Base-by-base conservation (phyloP, 2,329 filamentous ascomycete genomes). In the Colletotrichum ledebouriae region DNA sequence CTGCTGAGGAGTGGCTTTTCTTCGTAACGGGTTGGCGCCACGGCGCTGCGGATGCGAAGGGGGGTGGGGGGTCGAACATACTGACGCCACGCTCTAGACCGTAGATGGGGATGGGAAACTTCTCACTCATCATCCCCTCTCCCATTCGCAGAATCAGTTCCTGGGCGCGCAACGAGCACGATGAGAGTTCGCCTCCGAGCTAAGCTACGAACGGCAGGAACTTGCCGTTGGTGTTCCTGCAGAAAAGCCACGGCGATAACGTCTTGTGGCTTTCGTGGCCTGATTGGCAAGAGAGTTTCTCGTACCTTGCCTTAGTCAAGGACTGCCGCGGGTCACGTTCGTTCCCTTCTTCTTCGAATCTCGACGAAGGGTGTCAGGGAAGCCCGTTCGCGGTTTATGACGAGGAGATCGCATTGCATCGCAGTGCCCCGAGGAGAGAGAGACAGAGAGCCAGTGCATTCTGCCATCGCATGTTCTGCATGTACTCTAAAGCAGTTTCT, bases 401-500 rank as follows among this genome's bases (percentile, higher is more conserved):
- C 15, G 34, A 39, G 3, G 37, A 39, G 37, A 39, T 11, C 10
- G 37, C 37, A 39, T 2, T 39, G 10, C 37, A 5, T 13, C 12
- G 34, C 37, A 15, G 47, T 29, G 13, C 47, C 12, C 20, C n/a
- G 22, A 17, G 13, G 7, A 15, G 15, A 25, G 25, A 15, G 41
- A 20, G 15, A 17, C 17, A 13, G 41, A 13, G 41, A 13, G n/a
- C 53, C 12, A 17, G 29, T 10, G 46, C 56, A 20, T 49, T 15
- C 50, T 67, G 59, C 44, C 64, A 58, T 67, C 64, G 59, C 64
- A 53, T 63, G 3, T 63, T 58, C 59, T 53, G 59, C 59, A 67
- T 61, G 57, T 56, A 63, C 52, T 39, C 52, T 20, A 39, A 15
- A 33, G 6, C 34, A 37, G 39, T 9, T 39, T 39, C 22, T 29